These are phyloP conservation scores for Phytomonas sp. DNA, from an alignment of 208 protist species.

Conservation along the genomic window DNA sequence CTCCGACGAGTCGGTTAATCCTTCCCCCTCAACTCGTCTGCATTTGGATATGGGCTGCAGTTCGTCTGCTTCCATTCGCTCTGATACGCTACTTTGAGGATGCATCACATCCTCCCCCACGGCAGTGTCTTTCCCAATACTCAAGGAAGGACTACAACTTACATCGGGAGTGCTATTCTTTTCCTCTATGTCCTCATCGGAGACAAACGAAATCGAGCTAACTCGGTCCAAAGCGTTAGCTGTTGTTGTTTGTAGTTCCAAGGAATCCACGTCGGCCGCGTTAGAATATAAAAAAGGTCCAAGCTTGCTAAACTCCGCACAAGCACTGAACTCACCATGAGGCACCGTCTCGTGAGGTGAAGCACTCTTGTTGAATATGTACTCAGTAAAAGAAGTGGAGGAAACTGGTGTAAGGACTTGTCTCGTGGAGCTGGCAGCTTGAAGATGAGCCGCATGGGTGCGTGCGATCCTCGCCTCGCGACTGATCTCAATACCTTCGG, in stretches of 20 bases:
- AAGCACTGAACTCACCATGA: neutral
- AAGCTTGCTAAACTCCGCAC: neutral
- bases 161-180: neutral
- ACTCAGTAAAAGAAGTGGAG: conserved; percentile 64
- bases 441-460: conserved; percentile 24
- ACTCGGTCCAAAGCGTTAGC: neutral
- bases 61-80: neutral
- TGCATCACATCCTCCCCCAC: neutral
- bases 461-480: conserved; percentile 29
- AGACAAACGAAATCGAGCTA: neutral
- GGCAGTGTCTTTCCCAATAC: neutral
- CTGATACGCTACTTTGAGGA: neutral
- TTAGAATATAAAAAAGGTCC: neutral
- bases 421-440: conserved; percentile 22
- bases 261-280: neutral
- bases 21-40: neutral
- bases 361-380: conserved; percentile 21
- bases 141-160: neutral
- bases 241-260: neutral
- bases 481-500: conserved; percentile 23
- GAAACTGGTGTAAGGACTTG: conserved; percentile 49
- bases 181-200: conserved; percentile 8
- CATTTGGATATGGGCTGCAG: neutral
- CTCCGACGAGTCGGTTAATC: neutral
- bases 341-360: neutral